Evolutionary conservation across 495 filamentous ascomycete species (phyloP).

Genomic region (Cryomyces antarcticus): DNA sequence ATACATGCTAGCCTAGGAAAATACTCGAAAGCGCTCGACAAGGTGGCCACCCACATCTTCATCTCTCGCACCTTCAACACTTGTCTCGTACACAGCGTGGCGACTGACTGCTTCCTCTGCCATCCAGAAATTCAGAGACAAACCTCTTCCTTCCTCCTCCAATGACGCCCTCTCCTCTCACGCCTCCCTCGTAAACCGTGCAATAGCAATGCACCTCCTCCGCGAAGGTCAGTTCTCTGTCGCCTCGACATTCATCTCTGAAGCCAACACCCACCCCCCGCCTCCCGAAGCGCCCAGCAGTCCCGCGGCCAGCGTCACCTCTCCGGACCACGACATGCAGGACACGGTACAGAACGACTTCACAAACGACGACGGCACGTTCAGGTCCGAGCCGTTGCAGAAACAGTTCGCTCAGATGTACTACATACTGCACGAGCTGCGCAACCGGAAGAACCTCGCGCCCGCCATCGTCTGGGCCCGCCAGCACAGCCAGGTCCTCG

Average conservation of each 20-base stretch:
- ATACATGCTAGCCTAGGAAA: conserved; percentile 57
- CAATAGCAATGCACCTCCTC: conserved; percentile 89
- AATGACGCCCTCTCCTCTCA: conserved; percentile 66
- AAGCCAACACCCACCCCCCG: conserved; percentile 25
- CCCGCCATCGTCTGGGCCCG: conserved; percentile 81
- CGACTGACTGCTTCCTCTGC: background rate
- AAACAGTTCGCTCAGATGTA: conserved; percentile 78
- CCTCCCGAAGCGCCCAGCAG: conserved; percentile 1
- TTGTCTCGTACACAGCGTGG: background rate
- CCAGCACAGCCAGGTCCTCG: conserved; percentile 43
- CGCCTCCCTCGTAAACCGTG: conserved; percentile 61
- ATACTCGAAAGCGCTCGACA: conserved; percentile 67
- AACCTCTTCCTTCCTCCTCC: conserved; percentile 51
- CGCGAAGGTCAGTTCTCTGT: conserved; percentile 86
- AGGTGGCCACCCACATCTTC: conserved; percentile 25
- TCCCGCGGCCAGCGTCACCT: conserved; percentile 1
- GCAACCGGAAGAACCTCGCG: conserved; percentile 41
- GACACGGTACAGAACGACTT: conserved; percentile 1
- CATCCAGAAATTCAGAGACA: conserved; percentile 53
- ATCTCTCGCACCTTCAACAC: background rate
- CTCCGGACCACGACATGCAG: conserved; percentile 1
- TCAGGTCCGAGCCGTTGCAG: conserved; percentile 31
- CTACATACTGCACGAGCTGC: conserved; percentile 58
- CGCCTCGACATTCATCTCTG: conserved; percentile 58
- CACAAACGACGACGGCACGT: conserved; percentile 9